Conservation (phyloP, 257 asterid species). For the Nyctanthes arbortristis region DNA sequence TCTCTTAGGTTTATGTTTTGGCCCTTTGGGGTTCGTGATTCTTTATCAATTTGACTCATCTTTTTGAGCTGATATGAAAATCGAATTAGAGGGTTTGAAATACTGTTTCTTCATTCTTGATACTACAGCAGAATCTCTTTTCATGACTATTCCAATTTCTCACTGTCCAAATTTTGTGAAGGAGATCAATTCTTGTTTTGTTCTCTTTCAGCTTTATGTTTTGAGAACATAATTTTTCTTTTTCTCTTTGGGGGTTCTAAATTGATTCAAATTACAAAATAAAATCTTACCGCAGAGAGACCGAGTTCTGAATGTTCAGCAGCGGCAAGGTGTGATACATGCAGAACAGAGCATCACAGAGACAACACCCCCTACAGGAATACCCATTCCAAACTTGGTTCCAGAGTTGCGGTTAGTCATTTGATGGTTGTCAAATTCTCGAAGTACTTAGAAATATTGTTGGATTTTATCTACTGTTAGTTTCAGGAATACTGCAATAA, state of each 20-base stretch:
- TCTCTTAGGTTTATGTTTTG: neutral
- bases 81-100: too few relatives aligned
- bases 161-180: constrained; percentile 2
- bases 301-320: constrained; percentile 45
- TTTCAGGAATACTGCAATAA: neutral
- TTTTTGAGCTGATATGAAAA: too few relatives aligned
- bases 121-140: too few relatives aligned
- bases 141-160: too few relatives aligned
- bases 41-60: too few relatives aligned
- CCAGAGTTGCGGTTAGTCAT: constrained; percentile 51
- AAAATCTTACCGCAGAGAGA: constrained; percentile 48
- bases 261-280: constrained; percentile 23
- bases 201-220: neutral
- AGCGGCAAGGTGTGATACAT: constrained; percentile 24
- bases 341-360: constrained; percentile 48
- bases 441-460: neutral
- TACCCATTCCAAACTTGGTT: constrained; percentile 35
- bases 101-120: too few relatives aligned
- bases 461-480: neutral
- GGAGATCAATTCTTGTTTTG: neutral
- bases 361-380: constrained; percentile 40
- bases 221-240: neutral
- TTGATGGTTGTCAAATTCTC: constrained; percentile 8
- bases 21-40: neutral
- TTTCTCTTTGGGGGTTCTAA: neutral